These are phyloP conservation scores for Venturia pyrina DNA, from an alignment of 2,329 filamentous ascomycete species.

Conservation along the genomic window DNA sequence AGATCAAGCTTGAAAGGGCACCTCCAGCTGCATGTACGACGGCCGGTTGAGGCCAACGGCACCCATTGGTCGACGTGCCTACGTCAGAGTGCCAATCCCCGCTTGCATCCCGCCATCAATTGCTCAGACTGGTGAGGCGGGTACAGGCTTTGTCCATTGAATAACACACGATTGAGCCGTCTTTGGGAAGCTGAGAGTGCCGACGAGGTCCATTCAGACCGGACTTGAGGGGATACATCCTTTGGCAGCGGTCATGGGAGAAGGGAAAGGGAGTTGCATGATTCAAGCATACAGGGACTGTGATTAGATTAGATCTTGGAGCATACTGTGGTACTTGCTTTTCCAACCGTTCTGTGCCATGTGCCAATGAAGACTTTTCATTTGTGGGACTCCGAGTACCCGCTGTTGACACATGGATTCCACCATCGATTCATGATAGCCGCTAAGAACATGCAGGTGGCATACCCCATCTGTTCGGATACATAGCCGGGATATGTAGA, in stretches of 20 bases:
- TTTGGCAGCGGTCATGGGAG: background rate
- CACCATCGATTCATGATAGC: background rate
- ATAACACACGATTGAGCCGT: background rate
- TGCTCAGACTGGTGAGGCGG: too few species aligned
- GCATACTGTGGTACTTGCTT: background rate
- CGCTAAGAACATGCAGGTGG: too few species aligned
- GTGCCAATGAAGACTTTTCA: too few species aligned
- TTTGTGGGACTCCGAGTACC: too few species aligned
- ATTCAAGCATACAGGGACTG: background rate
- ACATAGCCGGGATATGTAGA: too few species aligned
- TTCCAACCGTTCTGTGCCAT: too few species aligned
- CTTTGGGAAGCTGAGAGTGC: background rate
- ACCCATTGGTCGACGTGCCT: too few species aligned
- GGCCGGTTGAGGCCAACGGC: too few species aligned
- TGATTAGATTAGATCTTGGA: background rate
- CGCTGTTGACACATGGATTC: background rate
- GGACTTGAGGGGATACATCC: background rate
- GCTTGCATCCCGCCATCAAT: too few species aligned
- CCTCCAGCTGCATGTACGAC: too few species aligned
- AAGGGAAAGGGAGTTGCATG: background rate
- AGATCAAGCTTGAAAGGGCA: background rate
- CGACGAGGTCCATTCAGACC: background rate
- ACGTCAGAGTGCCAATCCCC: too few species aligned
- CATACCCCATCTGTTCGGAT: too few species aligned
- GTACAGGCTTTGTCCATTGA: background rate